Conservation (phyloP, 2,329 filamentous ascomycete species). For the Thelonectria rubi region DNA sequence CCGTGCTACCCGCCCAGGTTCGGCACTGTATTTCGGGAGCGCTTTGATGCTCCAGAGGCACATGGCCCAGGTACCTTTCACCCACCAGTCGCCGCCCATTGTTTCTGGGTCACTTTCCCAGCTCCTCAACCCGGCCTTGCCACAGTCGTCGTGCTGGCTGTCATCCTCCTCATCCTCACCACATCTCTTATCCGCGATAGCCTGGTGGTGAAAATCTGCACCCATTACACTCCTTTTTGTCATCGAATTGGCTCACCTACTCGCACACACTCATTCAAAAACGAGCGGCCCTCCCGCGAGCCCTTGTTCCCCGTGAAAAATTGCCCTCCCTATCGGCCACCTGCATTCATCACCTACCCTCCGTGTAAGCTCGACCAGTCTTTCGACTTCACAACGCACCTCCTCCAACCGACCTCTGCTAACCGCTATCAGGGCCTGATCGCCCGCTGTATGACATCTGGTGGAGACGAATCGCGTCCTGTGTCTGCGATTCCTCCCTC, state of each 20-base stretch:
- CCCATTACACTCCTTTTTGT: neutral
- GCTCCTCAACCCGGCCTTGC: no score
- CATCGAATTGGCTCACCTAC: neutral
- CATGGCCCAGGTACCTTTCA: neutral
- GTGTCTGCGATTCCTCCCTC: neutral
- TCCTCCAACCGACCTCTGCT: neutral
- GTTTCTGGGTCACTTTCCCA: no score
- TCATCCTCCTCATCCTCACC: neutral
- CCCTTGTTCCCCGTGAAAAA: neutral
- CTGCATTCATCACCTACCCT: neutral
- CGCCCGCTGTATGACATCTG: neutral
- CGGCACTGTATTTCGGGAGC: neutral
- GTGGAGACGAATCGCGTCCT: conserved; percentile 1
- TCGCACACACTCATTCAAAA: neutral
- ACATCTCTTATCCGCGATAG: neutral
- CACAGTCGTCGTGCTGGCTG: no score
- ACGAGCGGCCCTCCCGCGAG: neutral
- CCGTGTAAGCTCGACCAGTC: neutral
- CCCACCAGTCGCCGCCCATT: neutral
- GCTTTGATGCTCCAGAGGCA: neutral
- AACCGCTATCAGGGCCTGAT: neutral
- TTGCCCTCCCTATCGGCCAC: neutral
- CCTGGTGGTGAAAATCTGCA: neutral
- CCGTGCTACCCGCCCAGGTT: neutral
- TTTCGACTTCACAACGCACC: neutral